Percentiles rank a stretch among this genome's conserved stretches.
Evolutionary conservation across 2,329 filamentous ascomycete genomes (phyloP).

Genomic region (Aaosphaeria arxii): DNA sequence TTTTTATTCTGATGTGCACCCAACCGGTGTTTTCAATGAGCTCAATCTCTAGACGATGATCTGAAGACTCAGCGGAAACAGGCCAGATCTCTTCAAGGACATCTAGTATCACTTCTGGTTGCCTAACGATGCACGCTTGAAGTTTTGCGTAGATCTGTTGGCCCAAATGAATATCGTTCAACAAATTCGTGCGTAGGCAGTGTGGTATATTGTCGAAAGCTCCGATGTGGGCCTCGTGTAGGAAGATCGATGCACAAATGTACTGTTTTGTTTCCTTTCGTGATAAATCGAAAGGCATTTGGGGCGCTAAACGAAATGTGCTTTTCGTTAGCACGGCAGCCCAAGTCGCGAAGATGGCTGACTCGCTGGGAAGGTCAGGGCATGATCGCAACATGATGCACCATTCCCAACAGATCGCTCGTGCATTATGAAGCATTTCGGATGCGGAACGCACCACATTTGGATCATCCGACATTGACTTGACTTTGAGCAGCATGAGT

Average conservation of each 20-base stretch:
- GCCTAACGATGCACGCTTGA: too few species aligned
- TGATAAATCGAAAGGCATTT: not conserved
- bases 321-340: constrained; percentile 56
- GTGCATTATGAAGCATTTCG: constrained; percentile 40
- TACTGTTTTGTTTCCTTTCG: constrained; percentile 22
- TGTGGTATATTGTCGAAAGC: constrained; percentile 36
- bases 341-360: constrained; percentile 46
- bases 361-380: too few species aligned
- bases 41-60: too few species aligned
- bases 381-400: constrained; percentile 15
- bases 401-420: constrained; percentile 51
- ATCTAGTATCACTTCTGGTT: too few species aligned
- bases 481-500: constrained; percentile 46
- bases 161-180: not conserved
- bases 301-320: constrained; percentile 38
- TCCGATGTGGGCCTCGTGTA: constrained; percentile 49
- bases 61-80: too few species aligned
- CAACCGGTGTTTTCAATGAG: too few species aligned
- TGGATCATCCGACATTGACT: constrained; percentile 1
- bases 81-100: too few species aligned
- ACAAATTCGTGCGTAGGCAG: constrained; percentile 23
- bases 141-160: not conserved
- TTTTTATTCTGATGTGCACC: too few species aligned
- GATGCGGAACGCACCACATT: constrained; percentile 5
- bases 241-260: constrained; percentile 39